These are phyloP conservation scores for Myrica gale DNA, from an alignment of 306 rosid species.

Conservation along the genomic window DNA sequence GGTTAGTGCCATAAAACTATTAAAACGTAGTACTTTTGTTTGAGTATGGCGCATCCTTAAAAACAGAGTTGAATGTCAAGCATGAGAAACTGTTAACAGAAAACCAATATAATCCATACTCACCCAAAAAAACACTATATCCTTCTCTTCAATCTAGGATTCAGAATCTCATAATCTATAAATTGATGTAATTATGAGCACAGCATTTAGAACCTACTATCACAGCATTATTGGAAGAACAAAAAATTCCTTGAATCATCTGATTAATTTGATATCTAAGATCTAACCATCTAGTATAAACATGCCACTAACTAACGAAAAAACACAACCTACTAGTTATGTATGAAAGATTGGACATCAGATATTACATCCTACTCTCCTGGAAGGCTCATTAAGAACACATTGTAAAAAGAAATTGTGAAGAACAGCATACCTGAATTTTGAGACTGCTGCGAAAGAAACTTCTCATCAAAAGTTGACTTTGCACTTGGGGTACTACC, in stretches of 20 bases:
- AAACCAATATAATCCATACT: not conserved
- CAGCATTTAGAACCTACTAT: not conserved
- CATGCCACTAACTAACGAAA: not conserved
- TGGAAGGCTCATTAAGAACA: too few species aligned
- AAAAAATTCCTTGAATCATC: not conserved
- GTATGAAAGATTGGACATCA: not conserved
- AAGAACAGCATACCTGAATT: conserved; percentile 68
- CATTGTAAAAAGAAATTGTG: not conserved
- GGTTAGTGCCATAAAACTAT: not conserved
- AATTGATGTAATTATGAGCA: not conserved
- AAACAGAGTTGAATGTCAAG: not conserved
- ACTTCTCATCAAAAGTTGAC: conserved; percentile 87
- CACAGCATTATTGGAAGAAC: not conserved
- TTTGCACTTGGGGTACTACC: conserved; percentile 56
- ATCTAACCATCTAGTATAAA: not conserved
- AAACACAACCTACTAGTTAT: not conserved
- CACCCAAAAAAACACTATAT: too few species aligned
- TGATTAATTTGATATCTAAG: not conserved
- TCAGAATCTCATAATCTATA: not conserved
- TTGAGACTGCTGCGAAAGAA: conserved; percentile 91
- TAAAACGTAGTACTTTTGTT: not conserved
- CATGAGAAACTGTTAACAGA: not conserved
- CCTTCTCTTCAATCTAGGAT: conserved; percentile 2
- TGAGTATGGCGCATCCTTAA: not conserved
- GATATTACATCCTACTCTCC: not conserved